Evolutionary conservation across 1,139 yeast genomes (phyloP).

Genomic region (Hyphopichia khmerensis): DNA sequence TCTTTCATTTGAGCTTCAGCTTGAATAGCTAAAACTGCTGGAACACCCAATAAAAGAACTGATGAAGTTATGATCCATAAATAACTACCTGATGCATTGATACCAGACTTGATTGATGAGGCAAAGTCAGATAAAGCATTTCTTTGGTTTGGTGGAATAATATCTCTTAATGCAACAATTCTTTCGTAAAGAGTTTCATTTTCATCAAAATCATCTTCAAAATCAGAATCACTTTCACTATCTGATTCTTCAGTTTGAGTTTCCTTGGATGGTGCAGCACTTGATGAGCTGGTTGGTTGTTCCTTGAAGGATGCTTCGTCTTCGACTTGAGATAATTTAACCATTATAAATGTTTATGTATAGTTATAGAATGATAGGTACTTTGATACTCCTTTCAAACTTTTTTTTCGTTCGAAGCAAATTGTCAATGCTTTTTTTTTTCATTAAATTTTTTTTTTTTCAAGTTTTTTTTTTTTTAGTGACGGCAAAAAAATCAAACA

Average conservation of each 20-base stretch:
- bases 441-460: not conserved
- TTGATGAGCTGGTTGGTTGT: constrained; percentile 9
- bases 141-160: constrained; percentile 87
- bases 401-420: not conserved
- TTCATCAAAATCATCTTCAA: constrained; percentile 74
- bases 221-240: constrained; percentile 54
- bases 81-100: constrained; percentile 65
- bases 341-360: constrained; percentile 44
- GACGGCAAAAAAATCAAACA: not conserved
- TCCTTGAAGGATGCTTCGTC: constrained; percentile 38
- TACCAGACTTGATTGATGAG: constrained; percentile 40
- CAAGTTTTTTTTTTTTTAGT: not conserved
- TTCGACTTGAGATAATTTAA: constrained; percentile 70
- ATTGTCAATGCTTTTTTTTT: not conserved
- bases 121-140: constrained; percentile 38
- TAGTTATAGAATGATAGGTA: not conserved
- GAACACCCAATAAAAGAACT: constrained; percentile 85
- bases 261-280: constrained; percentile 21
- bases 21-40: constrained; percentile 82
- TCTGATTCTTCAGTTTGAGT: constrained; percentile 41
- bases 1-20: constrained; percentile 92
- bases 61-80: constrained; percentile 88
- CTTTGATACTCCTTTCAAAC: not conserved
- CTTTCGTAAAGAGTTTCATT: constrained; percentile 86
- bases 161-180: constrained; percentile 86